phyloP scores from a whole-genome alignment of 306 rosid species.

The Sesbania bispinosa region DNA sequence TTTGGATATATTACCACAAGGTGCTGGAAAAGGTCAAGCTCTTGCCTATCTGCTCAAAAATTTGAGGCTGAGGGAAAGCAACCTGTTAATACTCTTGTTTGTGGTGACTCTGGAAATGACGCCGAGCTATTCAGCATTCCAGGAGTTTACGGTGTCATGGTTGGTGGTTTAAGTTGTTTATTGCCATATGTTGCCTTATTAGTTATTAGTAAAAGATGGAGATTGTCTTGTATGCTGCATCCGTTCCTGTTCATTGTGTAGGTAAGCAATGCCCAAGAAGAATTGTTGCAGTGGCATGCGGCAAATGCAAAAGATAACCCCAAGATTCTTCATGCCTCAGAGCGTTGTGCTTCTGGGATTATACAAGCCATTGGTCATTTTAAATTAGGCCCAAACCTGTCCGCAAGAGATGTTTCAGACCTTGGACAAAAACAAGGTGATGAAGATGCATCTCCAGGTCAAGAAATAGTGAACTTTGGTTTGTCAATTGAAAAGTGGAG shows the following conservation, averaged over 20 bases:
- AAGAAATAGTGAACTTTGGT: slow-evolving; percentile 55
- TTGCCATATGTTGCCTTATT: not conserved
- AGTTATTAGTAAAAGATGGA: not conserved
- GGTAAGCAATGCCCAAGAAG: slow-evolving; percentile 99
- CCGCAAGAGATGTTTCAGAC: slow-evolving; percentile 77
- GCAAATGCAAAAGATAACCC: slow-evolving; percentile 76
- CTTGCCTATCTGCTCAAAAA: slow-evolving; percentile 86
- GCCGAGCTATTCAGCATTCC: slow-evolving; percentile 95
- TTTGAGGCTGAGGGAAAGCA: slow-evolving; percentile 65
- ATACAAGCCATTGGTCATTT: slow-evolving; percentile 92
- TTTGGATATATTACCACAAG: slow-evolving; percentile 86
- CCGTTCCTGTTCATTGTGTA: slow-evolving; percentile 34
- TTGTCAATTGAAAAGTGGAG: slow-evolving; percentile 80
- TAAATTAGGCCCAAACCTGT: slow-evolving; percentile 57
- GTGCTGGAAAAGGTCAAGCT: slow-evolving; percentile 99
- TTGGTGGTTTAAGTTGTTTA: slow-evolving; percentile 43
- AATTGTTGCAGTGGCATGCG: slow-evolving; percentile 86
- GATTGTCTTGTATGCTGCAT: slow-evolving; percentile 5
- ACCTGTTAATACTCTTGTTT: slow-evolving; percentile 79
- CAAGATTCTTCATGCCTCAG: slow-evolving; percentile 83
- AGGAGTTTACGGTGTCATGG: slow-evolving; percentile 93
- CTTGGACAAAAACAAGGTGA: slow-evolving; percentile 21
- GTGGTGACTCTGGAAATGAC: slow-evolving; percentile 98
- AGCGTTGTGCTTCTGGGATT: slow-evolving; percentile 95
- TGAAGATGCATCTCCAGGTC: slow-evolving; percentile 43